Evolutionary conservation across 805 yeast species (phyloP), one percentile per base, ranked within the genome.

Genomic region (Hanseniaspora taiwanica): DNA sequence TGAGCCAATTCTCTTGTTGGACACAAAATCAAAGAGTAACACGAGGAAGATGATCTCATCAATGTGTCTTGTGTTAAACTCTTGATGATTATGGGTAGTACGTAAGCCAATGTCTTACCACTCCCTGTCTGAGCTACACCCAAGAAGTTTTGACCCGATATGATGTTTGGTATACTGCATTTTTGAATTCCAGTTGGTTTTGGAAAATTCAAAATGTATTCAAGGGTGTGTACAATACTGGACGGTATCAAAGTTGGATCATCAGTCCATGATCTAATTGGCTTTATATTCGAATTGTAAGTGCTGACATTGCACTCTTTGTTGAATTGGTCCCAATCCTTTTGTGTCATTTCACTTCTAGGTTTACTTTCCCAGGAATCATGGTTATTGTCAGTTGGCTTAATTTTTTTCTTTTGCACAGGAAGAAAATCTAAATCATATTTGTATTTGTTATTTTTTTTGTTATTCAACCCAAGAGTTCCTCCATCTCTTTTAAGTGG

Each of bases 121-220:
- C 94, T 81, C 32, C 98, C 98, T 0, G 98, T 89, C 9, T 91
- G 80, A n/a, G 98, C 98, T 55, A 89, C 89, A 42, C 98, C 98
- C 48, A 91, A 76, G 3, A 91, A 81, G 58, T 89, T 96, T 63
- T 86, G 78, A 55, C 79, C 82, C 9, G 33, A 29, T 8, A 29
- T 78, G 20, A 78, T 62, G 42, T 56, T 57, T 0, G 96, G 96
- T 4, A 89, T 74, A 0, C 96, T 71, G 0, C 93, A 91, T 46
- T 96, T 63, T 56, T 89, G 98, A 43, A 91, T 81, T 0, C 97
- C 91, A 0, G 96, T 82, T 3, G 97, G 97, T 7, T 72, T 73
- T 1, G 48, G 45, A 51, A 73, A 86, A 0, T 71, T 68, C 19
- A 72, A 51, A 5, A 61, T 52, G 0, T 54, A 35, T 0, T 50